Evolutionary conservation across 2,329 filamentous ascomycete species (phyloP).

Genomic region (Grosmannia huntii): DNA sequence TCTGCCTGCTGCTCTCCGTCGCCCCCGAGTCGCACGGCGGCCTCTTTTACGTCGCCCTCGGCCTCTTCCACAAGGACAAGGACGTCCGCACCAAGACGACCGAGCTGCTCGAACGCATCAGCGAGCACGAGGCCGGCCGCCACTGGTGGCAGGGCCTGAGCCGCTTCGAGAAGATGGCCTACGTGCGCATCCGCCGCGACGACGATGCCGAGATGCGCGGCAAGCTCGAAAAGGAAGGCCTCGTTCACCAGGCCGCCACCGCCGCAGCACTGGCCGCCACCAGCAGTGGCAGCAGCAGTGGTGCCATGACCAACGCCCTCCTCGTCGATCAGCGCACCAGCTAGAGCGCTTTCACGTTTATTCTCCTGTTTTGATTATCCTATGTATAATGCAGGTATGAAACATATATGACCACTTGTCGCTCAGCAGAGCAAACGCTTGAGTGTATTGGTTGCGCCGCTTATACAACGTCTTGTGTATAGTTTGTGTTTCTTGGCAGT

Average conservation of each 20-base stretch:
- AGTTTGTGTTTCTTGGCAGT: not conserved
- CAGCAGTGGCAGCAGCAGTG: not conserved
- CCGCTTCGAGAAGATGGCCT: conserved; percentile 78
- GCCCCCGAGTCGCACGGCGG: conserved; percentile 78
- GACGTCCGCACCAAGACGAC: conserved; percentile 69
- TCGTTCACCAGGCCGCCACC: conserved; percentile 14
- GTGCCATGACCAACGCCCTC: not conserved
- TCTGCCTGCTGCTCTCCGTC: conserved; percentile 70
- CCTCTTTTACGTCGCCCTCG: conserved; percentile 81
- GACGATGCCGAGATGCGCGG: conserved; percentile 37
- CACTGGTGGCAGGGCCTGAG: conserved; percentile 87
- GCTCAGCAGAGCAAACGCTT: not conserved
- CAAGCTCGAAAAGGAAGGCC: conserved; percentile 32
- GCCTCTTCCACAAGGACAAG: conserved; percentile 77
- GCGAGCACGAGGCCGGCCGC: conserved; percentile 76
- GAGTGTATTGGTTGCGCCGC: not conserved
- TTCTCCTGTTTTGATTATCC: not conserved
- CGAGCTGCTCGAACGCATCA: conserved; percentile 68
- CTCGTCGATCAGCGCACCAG: conserved; percentile 33
- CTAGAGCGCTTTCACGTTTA: conserved; percentile 17
- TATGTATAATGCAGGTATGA: not conserved
- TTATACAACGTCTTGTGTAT: not conserved
- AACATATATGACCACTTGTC: not conserved
- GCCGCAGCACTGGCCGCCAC: not conserved
- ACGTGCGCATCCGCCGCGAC: conserved; percentile 63